Percentiles rank a stretch among this genome's conserved stretches.
Evolutionary conservation across 352 stramenopile genomes (phyloP).

Genomic region (Globisporangium middletonii): DNA sequence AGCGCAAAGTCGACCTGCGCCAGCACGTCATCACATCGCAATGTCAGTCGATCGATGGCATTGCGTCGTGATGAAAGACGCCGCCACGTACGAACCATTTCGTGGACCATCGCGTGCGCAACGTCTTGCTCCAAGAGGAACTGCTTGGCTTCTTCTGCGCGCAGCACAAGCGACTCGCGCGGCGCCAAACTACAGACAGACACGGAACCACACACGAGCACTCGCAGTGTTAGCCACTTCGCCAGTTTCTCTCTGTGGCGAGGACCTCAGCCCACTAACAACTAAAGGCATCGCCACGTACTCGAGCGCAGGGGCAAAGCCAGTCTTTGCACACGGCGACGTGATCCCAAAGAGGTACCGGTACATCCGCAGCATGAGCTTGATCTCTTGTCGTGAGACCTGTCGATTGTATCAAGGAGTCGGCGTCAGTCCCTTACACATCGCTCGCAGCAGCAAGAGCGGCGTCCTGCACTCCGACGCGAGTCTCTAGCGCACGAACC

Average conservation of each 20-base stretch:
- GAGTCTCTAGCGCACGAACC: slow-evolving; percentile 6
- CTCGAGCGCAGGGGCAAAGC: slow-evolving; percentile 69
- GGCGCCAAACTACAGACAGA: slow-evolving; percentile 34
- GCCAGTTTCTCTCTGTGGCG: neutral
- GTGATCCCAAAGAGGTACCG: slow-evolving; percentile 67
- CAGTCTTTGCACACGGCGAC: slow-evolving; percentile 43
- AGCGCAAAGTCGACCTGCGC: slow-evolving; percentile 67
- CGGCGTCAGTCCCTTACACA: too few relatives aligned
- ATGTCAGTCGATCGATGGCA: too few relatives aligned
- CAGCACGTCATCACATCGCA: neutral
- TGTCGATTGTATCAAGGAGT: neutral
- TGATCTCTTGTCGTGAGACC: slow-evolving; percentile 61
- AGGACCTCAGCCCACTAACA: neutral
- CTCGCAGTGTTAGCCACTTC: neutral
- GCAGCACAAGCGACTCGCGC: slow-evolving; percentile 43
- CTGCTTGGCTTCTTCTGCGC: slow-evolving; percentile 44
- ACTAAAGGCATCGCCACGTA: slow-evolving; percentile 17
- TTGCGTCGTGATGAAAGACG: neutral
- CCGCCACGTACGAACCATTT: slow-evolving; percentile 33
- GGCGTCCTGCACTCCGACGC: too few relatives aligned
- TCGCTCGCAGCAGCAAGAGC: too few relatives aligned
- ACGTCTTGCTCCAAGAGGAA: slow-evolving; percentile 46
- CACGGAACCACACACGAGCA: neutral
- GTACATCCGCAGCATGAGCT: slow-evolving; percentile 69
- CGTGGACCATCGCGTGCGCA: slow-evolving; percentile 41